Evolutionary conservation across 257 asterid genomes (phyloP).

Genomic region (Osmanthus fragrans): DNA sequence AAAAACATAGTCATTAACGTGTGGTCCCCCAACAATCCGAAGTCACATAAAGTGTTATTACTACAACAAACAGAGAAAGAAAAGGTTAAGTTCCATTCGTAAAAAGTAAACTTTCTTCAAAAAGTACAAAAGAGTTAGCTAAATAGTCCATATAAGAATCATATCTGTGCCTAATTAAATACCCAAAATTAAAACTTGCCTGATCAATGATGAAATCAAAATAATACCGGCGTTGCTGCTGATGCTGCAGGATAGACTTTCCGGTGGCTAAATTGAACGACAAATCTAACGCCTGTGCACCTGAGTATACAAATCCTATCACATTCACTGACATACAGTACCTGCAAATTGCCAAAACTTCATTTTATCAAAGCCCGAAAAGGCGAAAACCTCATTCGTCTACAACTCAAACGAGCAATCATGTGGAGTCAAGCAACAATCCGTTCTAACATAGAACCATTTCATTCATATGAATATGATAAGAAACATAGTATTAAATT

Average conservation of each 20-base stretch:
- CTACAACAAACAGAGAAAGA: conserved; percentile 15
- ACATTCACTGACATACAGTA: conserved; percentile 69
- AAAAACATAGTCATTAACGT: not conserved
- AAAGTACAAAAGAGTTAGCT: conserved; percentile 1
- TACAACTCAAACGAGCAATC: not conserved
- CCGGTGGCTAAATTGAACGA: conserved; percentile 52
- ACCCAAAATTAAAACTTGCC: conserved; percentile 43
- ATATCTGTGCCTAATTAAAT: not conserved
- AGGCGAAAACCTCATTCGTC: not conserved
- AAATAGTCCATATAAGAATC: conserved; percentile 9
- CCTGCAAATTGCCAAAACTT: conserved; percentile 43
- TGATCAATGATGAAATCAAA: conserved; percentile 79
- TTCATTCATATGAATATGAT: not conserved
- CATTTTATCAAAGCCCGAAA: not conserved
- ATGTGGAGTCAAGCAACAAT: too few relatives aligned
- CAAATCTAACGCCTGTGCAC: conserved; percentile 61
- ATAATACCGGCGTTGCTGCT: conserved; percentile 44
- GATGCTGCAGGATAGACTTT: conserved; percentile 40
- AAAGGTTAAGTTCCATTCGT: not conserved
- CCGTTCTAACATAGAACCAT: too few relatives aligned
- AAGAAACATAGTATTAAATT: not conserved
- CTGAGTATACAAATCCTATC: conserved; percentile 71
- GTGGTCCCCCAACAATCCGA: conserved; percentile 10
- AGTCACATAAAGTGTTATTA: not conserved
- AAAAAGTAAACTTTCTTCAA: not conserved